Evolutionary conservation across 768 basidiomycete genomes (phyloP).

Genomic region (Udeniomyces megalosporus): DNA sequence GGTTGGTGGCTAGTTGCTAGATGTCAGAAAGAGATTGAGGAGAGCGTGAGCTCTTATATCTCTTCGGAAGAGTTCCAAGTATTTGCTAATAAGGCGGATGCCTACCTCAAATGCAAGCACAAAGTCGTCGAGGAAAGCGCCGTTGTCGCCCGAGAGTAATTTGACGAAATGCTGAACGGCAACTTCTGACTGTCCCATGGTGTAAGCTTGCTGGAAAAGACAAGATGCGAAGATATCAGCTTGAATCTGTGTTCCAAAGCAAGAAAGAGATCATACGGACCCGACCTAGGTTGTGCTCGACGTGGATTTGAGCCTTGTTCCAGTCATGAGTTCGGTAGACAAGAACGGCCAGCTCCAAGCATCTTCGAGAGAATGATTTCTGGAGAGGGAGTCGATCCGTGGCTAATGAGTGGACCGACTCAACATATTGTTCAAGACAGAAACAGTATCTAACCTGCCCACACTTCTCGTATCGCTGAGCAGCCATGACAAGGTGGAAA

Average conservation of each 20-base stretch:
- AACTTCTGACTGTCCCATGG: constrained; percentile 61
- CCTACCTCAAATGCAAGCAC: constrained; percentile 64
- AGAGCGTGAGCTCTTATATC: neutral
- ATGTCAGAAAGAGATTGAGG: neutral
- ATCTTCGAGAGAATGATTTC: constrained; percentile 32
- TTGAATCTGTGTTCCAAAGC: no score
- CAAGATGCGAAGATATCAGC: no score
- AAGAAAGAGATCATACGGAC: no score
- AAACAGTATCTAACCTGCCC: constrained; percentile 26
- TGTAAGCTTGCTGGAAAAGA: constrained; percentile 46
- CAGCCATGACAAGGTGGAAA: constrained; percentile 31
- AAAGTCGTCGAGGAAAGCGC: constrained; percentile 74
- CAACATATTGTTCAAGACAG: neutral
- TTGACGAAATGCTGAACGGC: constrained; percentile 66
- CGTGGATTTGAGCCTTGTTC: constrained; percentile 26
- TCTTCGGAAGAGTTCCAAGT: no score
- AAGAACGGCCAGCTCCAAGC: constrained; percentile 28
- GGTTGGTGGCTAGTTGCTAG: neutral
- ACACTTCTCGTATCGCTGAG: constrained; percentile 31
- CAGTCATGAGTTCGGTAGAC: constrained; percentile 27
- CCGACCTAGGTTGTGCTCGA: constrained; percentile 42
- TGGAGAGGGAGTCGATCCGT: constrained; percentile 7
- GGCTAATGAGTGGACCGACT: neutral
- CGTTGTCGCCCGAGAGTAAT: constrained; percentile 40
- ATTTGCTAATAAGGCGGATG: neutral